Conservation (phyloP, 176 grass and related monocot species). For the Carex littledalei region DNA sequence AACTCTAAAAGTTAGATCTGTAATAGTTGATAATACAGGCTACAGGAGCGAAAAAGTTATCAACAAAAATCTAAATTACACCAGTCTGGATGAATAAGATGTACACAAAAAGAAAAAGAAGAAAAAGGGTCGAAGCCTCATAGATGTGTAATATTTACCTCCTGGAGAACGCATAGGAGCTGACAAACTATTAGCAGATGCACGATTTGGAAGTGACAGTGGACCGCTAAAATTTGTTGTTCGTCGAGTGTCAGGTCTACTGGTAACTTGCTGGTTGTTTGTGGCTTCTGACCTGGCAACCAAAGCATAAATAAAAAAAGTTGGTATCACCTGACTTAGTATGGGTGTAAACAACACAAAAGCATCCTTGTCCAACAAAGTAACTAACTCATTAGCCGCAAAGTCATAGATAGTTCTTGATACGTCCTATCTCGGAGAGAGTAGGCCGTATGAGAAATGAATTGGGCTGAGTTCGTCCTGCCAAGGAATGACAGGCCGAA, state of each 20-base stretch:
- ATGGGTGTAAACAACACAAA: neutral
- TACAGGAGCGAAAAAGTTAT: neutral
- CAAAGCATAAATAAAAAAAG: neutral
- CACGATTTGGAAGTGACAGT: slow-evolving; percentile 91
- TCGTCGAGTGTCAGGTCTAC: slow-evolving; percentile 61
- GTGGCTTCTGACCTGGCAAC: slow-evolving; percentile 47
- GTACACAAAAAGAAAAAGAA: neutral
- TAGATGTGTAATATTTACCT: slow-evolving; percentile 40
- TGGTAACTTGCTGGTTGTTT: slow-evolving; percentile 40
- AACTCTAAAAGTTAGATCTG: neutral
- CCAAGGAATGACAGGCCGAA: too few species aligned
- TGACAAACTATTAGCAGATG: slow-evolving; percentile 95
- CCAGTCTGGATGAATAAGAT: neutral
- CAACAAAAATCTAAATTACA: neutral
- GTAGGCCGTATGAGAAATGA: too few species aligned
- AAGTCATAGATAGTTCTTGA: neutral
- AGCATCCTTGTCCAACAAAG: neutral
- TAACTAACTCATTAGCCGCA: neutral
- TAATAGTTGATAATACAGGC: neutral
- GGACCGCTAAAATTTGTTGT: slow-evolving; percentile 86
- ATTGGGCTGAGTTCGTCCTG: too few species aligned
- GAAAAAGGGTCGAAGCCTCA: neutral
- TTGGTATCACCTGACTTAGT: neutral
- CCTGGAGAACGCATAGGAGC: slow-evolving; percentile 92
- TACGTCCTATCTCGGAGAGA: too few species aligned